These are phyloP conservation scores for Peronospora tabacina DNA, from an alignment of 352 stramenopile genomes.

Conservation along the genomic window DNA sequence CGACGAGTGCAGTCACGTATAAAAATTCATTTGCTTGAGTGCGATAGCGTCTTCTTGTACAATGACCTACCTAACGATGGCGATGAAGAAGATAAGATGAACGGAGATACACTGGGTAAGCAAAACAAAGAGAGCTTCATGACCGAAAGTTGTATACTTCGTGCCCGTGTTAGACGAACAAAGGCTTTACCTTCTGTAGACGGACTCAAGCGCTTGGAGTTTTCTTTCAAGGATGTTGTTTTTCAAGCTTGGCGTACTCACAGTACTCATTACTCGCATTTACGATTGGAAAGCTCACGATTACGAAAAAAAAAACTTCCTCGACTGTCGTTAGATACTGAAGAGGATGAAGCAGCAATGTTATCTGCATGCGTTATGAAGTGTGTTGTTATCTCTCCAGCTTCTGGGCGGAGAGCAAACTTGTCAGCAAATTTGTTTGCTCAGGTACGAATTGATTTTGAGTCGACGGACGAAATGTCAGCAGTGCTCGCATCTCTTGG, in stretches of 20 bases:
- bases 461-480: constrained; percentile 18
- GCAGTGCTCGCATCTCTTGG: constrained; percentile 35
- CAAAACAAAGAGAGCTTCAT: constrained; percentile 12
- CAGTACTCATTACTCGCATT: constrained; percentile 43
- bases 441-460: constrained; percentile 59
- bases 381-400: constrained; percentile 55
- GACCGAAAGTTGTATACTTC: constrained; percentile 22
- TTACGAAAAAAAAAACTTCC: constrained; percentile 71
- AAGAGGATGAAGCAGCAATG: constrained; percentile 52
- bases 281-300: constrained; percentile 51
- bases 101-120: constrained; percentile 16
- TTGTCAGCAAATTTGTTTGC: constrained; percentile 59
- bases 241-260: constrained; percentile 53
- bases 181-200: constrained; percentile 48
- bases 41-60: constrained; percentile 67
- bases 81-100: constrained; percentile 16
- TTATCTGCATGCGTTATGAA: constrained; percentile 50
- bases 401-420: constrained; percentile 49
- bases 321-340: constrained; percentile 64
- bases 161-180: constrained; percentile 18
- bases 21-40: constrained; percentile 76
- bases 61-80: constrained; percentile 71
- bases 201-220: constrained; percentile 56
- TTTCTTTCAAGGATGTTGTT: constrained; percentile 66
- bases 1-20: constrained; percentile 48